A percentile compares a stretch with the other conserved stretches of the same genome.
Evolutionary conservation across 2,329 filamentous ascomycete species (phyloP).

Genomic region (Venturia nashicola): DNA sequence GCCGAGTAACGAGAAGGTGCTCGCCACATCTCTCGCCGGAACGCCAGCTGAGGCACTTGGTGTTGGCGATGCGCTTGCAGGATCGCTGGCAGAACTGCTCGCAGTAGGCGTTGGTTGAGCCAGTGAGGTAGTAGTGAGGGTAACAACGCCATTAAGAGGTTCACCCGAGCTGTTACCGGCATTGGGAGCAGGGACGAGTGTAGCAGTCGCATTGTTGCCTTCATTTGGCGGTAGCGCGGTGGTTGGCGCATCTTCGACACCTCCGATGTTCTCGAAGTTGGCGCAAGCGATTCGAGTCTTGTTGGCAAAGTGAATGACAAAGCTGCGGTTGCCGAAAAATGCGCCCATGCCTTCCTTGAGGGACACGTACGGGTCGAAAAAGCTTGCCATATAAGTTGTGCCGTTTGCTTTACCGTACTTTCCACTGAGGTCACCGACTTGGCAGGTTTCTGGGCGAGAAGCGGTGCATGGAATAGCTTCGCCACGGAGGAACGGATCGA

Average conservation of each 20-base stretch:
- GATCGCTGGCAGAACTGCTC: not conserved
- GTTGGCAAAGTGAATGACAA: slow-evolving; percentile 42
- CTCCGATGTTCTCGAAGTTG: slow-evolving; percentile 11
- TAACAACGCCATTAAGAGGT: not conserved
- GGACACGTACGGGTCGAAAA: slow-evolving; percentile 44
- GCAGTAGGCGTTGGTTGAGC: not conserved
- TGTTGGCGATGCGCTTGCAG: not conserved
- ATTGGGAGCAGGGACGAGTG: not conserved
- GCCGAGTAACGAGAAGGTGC: not conserved
- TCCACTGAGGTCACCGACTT: slow-evolving; percentile 65
- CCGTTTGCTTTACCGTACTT: slow-evolving; percentile 47
- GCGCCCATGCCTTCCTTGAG: slow-evolving; percentile 37
- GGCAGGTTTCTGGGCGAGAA: slow-evolving; percentile 48
- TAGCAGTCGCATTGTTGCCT: not conserved
- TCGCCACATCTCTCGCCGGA: not conserved
- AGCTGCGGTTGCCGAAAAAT: slow-evolving; percentile 53
- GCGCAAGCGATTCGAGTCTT: slow-evolving; percentile 13
- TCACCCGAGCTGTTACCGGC: not conserved
- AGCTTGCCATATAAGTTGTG: slow-evolving; percentile 4
- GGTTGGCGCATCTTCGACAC: not conserved
- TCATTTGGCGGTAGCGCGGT: not conserved
- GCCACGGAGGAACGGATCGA: slow-evolving; percentile 57
- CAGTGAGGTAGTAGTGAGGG: not conserved
- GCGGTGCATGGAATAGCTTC: slow-evolving; percentile 50
- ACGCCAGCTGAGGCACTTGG: not conserved